Evolutionary conservation across 257 asterid species (phyloP).

Genomic region (Solanum microdontum): DNA sequence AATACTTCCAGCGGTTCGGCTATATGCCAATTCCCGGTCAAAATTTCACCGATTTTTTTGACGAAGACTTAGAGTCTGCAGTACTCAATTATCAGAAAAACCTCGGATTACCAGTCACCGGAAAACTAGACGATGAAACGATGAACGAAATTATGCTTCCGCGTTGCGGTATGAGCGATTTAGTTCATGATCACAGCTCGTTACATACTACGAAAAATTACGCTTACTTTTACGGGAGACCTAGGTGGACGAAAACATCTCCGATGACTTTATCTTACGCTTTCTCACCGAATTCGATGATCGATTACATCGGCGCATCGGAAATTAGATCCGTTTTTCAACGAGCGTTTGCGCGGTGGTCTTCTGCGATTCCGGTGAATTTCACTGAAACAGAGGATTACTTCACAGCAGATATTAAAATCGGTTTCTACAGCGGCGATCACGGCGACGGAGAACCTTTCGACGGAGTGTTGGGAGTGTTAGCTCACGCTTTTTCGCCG

Average conservation of each 20-base stretch:
- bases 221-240: constrained; percentile 45
- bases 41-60: constrained; percentile 46
- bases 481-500: constrained; percentile 93
- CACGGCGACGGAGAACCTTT: constrained; percentile 90
- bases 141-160: constrained; percentile 42
- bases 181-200: neutral
- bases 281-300: constrained; percentile 38
- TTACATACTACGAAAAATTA: constrained; percentile 29
- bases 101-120: constrained; percentile 39
- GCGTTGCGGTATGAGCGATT: constrained; percentile 63
- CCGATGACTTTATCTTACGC: constrained; percentile 58
- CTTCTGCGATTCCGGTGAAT: constrained; percentile 73
- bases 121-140: constrained; percentile 48
- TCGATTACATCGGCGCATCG: constrained; percentile 27
- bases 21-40: constrained; percentile 23
- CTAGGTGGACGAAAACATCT: constrained; percentile 44
- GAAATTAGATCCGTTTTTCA: constrained; percentile 29
- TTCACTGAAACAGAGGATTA: constrained; percentile 51
- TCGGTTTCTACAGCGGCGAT: constrained; percentile 71
- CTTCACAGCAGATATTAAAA: constrained; percentile 45
- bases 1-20: constrained; percentile 72
- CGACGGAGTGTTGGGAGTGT: constrained; percentile 67
- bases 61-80: constrained; percentile 47
- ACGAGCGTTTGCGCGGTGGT: constrained; percentile 71
- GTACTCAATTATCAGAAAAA: constrained; percentile 42